These are phyloP conservation scores for Zasmidium citrigriseum DNA, from an alignment of 2,329 filamentous ascomycete species.

Conservation along the genomic window DNA sequence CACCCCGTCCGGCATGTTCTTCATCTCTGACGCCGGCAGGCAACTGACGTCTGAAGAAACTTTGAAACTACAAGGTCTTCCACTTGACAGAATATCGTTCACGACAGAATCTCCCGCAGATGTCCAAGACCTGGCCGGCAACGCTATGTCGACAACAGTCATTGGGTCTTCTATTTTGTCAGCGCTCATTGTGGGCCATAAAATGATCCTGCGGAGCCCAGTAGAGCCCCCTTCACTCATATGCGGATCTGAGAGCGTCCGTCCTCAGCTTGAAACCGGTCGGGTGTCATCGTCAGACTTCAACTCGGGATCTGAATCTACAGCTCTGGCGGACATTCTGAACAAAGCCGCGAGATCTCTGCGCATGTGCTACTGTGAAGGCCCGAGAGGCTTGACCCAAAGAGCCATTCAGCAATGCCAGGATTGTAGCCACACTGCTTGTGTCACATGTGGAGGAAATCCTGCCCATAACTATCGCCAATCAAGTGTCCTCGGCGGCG, in stretches of 20 bases:
- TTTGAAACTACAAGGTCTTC: conserved; percentile 68
- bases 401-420: conserved; percentile 50
- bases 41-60: conserved; percentile 64
- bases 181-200: conserved; percentile 52
- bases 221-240: too few species aligned
- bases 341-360: conserved; percentile 11
- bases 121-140: conserved; percentile 71
- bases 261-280: too few species aligned
- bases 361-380: conserved; percentile 59
- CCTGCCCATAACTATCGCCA: conserved; percentile 50
- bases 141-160: conserved; percentile 77
- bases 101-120: conserved; percentile 59
- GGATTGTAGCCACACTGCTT: conserved; percentile 58
- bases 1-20: conserved; percentile 65
- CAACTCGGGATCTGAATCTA: background rate
- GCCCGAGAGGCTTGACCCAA: conserved; percentile 40
- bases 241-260: too few species aligned
- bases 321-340: conserved; percentile 3
- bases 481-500: conserved; percentile 4
- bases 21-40: conserved; percentile 61
- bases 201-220: conserved; percentile 4
- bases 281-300: too few species aligned
- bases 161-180: conserved; percentile 65
- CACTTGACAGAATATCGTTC: conserved; percentile 62
- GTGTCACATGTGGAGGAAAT: conserved; percentile 55